phyloP scores from a whole-genome alignment of 441 rosid species.

The Biscutella laevigata region DNA sequence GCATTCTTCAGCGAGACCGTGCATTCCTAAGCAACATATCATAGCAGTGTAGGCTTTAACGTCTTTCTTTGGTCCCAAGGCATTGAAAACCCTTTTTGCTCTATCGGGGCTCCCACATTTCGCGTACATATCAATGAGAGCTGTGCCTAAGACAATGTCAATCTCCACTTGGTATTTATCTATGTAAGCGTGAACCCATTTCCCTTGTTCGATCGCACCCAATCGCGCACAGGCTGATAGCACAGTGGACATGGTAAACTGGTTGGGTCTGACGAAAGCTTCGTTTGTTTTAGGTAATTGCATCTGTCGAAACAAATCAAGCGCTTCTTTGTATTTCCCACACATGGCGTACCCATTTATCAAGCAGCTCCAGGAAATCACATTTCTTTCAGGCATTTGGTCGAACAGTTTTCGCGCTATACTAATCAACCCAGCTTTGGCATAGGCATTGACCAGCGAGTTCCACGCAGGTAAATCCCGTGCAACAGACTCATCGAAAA shows the following conservation, averaged over 20 bases:
- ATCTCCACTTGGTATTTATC: conserved; percentile 28
- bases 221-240: conserved; percentile 56
- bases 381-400: conserved; percentile 47
- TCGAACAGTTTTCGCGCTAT: conserved; percentile 50
- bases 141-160: conserved; percentile 46
- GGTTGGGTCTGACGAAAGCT: conserved; percentile 34
- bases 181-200: conserved; percentile 56
- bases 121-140: conserved; percentile 62
- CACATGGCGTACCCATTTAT: conserved; percentile 52
- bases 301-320: conserved; percentile 48
- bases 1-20: conserved; percentile 43
- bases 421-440: conserved; percentile 32
- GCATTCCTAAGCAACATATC: conserved; percentile 50
- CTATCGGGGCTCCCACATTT: conserved; percentile 51
- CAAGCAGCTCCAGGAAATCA: conserved; percentile 59
- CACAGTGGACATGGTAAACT: conserved; percentile 41
- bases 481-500: conserved; percentile 35
- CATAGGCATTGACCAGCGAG: conserved; percentile 37
- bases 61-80: conserved; percentile 36
- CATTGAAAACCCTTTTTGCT: conserved; percentile 34
- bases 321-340: conserved; percentile 45
- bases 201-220: conserved; percentile 58
- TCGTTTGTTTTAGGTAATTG: conserved; percentile 20
- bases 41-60: conserved; percentile 53
- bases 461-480: conserved; percentile 57